Evolutionary conservation across 2,329 filamentous ascomycete species (phyloP).

Genomic region (Moelleriella libera): DNA sequence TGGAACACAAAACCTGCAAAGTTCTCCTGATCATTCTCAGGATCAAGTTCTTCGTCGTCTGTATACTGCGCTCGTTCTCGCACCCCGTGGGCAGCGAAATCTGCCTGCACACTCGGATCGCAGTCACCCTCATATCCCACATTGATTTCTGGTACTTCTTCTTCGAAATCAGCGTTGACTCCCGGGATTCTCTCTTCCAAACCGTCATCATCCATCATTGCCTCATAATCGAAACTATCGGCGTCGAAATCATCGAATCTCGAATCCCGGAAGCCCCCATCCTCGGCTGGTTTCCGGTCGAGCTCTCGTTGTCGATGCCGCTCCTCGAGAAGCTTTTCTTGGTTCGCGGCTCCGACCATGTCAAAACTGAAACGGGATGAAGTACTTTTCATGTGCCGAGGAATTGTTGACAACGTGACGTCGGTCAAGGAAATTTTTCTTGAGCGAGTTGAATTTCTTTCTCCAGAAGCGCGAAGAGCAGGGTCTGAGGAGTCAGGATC

Average conservation of each 20-base stretch:
- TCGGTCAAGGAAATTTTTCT: slow-evolving; percentile 38
- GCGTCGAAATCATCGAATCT: slow-evolving; percentile 49
- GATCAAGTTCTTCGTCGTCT: slow-evolving; percentile 19
- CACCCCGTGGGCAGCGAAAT: neutral
- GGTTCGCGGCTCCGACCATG: slow-evolving; percentile 54
- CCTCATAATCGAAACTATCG: slow-evolving; percentile 45
- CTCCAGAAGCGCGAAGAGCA: slow-evolving; percentile 5
- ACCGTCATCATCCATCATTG: slow-evolving; percentile 50
- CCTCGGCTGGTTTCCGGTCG: slow-evolving; percentile 35
- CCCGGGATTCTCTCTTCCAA: slow-evolving; percentile 54
- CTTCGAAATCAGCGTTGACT: slow-evolving; percentile 19
- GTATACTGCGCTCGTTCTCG: neutral
- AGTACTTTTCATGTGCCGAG: slow-evolving; percentile 58
- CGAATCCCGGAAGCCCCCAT: slow-evolving; percentile 29
- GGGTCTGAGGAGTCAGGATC: neutral
- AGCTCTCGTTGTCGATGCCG: slow-evolving; percentile 53
- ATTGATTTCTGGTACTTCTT: slow-evolving; percentile 39
- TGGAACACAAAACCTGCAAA: slow-evolving; percentile 47
- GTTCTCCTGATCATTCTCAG: slow-evolving; percentile 43
- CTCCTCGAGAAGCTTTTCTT: slow-evolving; percentile 59
- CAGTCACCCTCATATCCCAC: neutral
- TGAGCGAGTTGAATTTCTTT: slow-evolving; percentile 25
- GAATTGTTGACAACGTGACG: slow-evolving; percentile 34
- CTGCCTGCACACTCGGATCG: neutral
- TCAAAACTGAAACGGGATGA: slow-evolving; percentile 75